These are phyloP conservation scores for Musa beccarii DNA, from an alignment of 176 grass and related monocot species.

Conservation along the genomic window DNA sequence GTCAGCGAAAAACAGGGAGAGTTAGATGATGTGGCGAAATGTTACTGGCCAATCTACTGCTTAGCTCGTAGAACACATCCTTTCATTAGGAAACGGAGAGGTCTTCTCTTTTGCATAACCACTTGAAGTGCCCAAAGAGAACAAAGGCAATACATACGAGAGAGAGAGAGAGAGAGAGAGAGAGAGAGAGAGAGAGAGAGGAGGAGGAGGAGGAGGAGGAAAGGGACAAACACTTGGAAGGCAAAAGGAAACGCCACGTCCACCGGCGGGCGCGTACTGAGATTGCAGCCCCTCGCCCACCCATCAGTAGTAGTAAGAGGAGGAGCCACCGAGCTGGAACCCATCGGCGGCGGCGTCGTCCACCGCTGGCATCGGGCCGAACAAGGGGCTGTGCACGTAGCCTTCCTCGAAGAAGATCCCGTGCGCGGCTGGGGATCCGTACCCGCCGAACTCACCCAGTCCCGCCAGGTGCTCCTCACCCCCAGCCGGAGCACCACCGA, in stretches of 20 bases:
- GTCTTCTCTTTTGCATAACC: not conserved
- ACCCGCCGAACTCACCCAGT: not conserved
- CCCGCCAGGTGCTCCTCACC: not conserved
- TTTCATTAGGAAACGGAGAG: not conserved
- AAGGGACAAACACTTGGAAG: not conserved
- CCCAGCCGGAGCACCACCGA: no score
- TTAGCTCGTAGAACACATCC: no score
- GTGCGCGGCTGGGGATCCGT: constrained; percentile 29
- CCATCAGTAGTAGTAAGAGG: constrained; percentile 53
- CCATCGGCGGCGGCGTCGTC: constrained; percentile 69
- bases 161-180: no score
- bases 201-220: no score
- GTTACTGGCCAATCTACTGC: no score
- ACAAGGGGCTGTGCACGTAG: constrained; percentile 94
- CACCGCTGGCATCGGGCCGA: constrained; percentile 76
- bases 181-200: not conserved
- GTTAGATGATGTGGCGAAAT: no score
- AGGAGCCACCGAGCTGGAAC: constrained; percentile 87
- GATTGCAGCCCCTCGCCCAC: not conserved
- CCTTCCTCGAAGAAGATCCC: constrained; percentile 95
- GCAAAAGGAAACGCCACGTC: not conserved
- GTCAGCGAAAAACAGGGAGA: no score
- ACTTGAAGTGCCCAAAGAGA: not conserved
- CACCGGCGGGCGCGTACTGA: not conserved
- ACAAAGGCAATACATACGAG: no score